Percentiles rank a stretch among this genome's conserved stretches.
Conservation (phyloP, 257 asterid genomes). For the Verbascum thapsus region DNA sequence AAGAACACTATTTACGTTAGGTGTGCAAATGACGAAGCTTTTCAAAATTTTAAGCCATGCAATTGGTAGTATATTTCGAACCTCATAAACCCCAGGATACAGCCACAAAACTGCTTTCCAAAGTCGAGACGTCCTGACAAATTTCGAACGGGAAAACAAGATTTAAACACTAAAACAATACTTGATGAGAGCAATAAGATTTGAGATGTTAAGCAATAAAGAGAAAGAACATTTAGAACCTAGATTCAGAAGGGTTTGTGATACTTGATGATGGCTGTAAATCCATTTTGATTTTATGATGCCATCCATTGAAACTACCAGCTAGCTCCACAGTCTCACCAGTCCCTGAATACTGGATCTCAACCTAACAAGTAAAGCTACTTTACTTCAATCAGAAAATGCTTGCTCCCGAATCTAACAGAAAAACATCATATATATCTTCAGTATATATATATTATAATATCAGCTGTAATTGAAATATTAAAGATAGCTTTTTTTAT, state of each 20-base stretch:
- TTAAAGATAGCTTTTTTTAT: background rate
- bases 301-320: slow-evolving; percentile 98
- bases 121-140: slow-evolving; percentile 58
- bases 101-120: slow-evolving; percentile 86
- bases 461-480: background rate
- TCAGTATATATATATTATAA: background rate
- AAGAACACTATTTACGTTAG: background rate
- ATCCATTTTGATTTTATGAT: slow-evolving; percentile 66
- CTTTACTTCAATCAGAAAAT: slow-evolving; percentile 29
- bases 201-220: slow-evolving; percentile 16
- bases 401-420: slow-evolving; percentile 27
- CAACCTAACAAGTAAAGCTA: slow-evolving; percentile 59
- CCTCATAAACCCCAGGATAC: slow-evolving; percentile 98
- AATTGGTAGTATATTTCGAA: slow-evolving; percentile 30
- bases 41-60: slow-evolving; percentile 4
- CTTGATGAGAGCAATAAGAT: background rate
- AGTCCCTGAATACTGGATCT: slow-evolving; percentile 62
- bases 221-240: slow-evolving; percentile 36
- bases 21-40: background rate
- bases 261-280: slow-evolving; percentile 40
- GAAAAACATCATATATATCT: slow-evolving; percentile 8
- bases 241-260: slow-evolving; percentile 38
- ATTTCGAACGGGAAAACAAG: slow-evolving; percentile 6
- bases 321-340: slow-evolving; percentile 81
- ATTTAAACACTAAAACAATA: slow-evolving; percentile 11